Percentiles rank a stretch among this genome's conserved stretches.
These are phyloP conservation scores for Avena atlantica DNA, from an alignment of 176 grass and related monocot genomes.

Conservation along the genomic window DNA sequence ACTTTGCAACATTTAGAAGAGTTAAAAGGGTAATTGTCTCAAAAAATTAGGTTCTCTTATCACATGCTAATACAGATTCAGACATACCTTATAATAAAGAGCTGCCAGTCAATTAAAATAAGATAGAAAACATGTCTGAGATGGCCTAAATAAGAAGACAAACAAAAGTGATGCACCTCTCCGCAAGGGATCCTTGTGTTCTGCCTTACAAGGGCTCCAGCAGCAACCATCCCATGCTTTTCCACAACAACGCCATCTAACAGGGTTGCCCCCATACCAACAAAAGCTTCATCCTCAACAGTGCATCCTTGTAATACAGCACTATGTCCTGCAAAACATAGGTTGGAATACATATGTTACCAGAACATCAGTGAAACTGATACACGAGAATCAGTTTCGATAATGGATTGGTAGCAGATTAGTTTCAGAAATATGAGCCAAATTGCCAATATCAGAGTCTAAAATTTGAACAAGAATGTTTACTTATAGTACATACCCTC, in stretches of 20 bases:
- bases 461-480: slow-evolving; percentile 6
- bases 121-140: slow-evolving; percentile 4
- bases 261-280: slow-evolving; percentile 87
- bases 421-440: not conserved
- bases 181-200: slow-evolving; percentile 86
- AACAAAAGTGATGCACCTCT: slow-evolving; percentile 63
- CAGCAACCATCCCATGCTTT: slow-evolving; percentile 96
- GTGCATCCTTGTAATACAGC: slow-evolving; percentile 96
- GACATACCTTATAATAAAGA: slow-evolving; percentile 3
- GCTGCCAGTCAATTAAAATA: not conserved
- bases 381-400: slow-evolving; percentile 8
- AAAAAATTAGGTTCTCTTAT: not conserved
- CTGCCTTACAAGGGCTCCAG: slow-evolving; percentile 90
- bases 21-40: not conserved
- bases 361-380: not conserved
- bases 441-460: not conserved
- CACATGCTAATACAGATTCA: not conserved
- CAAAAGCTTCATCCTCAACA: slow-evolving; percentile 95
- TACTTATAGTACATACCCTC: not conserved
- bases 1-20: slow-evolving; percentile 1
- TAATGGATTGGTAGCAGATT: not conserved
- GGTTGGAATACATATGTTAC: slow-evolving; percentile 35
- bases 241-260: slow-evolving; percentile 91
- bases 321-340: slow-evolving; percentile 73
- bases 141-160: slow-evolving; percentile 37